These are phyloP conservation scores for Trichosporon sp. DNA, from an alignment of 1,284 basidiomycete species.

Conservation along the genomic window DNA sequence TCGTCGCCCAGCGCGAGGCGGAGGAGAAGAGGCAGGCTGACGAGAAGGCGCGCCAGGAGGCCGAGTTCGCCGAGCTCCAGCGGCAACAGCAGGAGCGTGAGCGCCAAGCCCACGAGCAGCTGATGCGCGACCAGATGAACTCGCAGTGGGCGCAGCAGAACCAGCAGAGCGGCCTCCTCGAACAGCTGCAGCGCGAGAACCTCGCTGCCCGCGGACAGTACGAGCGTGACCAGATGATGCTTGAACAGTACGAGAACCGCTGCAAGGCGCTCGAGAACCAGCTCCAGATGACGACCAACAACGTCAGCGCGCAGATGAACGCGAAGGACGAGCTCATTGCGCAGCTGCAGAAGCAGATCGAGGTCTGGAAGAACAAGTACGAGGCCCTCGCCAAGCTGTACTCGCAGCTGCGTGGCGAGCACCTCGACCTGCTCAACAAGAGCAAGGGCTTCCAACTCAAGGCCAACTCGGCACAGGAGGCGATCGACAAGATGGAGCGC, in stretches of 20 bases:
- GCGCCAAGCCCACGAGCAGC: constrained; percentile 81
- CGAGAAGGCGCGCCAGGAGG: constrained; percentile 72
- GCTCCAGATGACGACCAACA: constrained; percentile 69
- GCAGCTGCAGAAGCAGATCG: constrained; percentile 95
- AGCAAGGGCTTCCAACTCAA: constrained; percentile 98
- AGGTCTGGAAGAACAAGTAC: constrained; percentile 97
- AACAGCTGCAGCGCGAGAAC: constrained; percentile 82
- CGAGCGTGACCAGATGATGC: constrained; percentile 94
- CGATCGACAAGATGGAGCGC: constrained; percentile 97
- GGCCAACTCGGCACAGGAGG: constrained; percentile 96
- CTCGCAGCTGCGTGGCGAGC: constrained; percentile 94
- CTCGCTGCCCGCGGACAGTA: constrained; percentile 94
- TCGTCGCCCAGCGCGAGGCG: constrained; percentile 71
- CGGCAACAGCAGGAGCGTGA: constrained; percentile 66
- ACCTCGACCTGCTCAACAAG: constrained; percentile 94
- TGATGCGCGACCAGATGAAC: constrained; percentile 79
- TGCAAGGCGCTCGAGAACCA: constrained; percentile 96
- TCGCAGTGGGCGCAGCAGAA: constrained; percentile 54
- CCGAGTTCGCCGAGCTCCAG: constrained; percentile 71
- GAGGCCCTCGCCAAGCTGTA: constrained; percentile 98
- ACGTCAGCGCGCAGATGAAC: constrained; percentile 79
- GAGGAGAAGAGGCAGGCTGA: constrained; percentile 77
- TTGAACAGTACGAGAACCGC: constrained; percentile 95
- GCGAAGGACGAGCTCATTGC: constrained; percentile 95
- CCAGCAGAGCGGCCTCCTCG: constrained; percentile 49